Conservation (phyloP, 148 eudicot species). For the Nyssa sinensis region DNA sequence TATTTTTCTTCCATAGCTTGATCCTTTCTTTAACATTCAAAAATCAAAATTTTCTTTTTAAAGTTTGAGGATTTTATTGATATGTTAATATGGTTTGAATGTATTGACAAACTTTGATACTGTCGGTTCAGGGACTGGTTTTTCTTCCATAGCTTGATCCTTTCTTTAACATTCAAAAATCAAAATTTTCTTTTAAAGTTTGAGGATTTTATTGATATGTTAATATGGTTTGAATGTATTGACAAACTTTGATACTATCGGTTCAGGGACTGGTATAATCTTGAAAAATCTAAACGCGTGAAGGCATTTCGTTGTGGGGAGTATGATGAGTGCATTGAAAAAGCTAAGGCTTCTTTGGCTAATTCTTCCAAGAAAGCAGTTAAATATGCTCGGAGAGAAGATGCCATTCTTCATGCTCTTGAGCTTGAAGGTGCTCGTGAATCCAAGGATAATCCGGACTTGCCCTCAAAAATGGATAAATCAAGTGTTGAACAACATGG, state of each 20-base stretch:
- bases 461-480: slow-evolving; percentile 13
- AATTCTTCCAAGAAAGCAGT: slow-evolving; percentile 44
- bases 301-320: slow-evolving; percentile 90
- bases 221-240: background rate
- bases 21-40: background rate
- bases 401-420: slow-evolving; percentile 87
- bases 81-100: background rate
- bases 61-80: background rate
- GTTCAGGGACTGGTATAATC: slow-evolving; percentile 81
- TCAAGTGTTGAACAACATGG: slow-evolving; percentile 22
- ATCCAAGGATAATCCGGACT: slow-evolving; percentile 29
- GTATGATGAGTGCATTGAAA: slow-evolving; percentile 62
- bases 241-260: background rate
- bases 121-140: slow-evolving; percentile 55
- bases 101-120: background rate
- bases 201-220: background rate
- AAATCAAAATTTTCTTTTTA: background rate
- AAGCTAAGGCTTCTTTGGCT: slow-evolving; percentile 54
- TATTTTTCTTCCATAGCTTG: too few relatives aligned
- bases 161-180: background rate
- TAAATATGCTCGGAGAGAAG: slow-evolving; percentile 73
- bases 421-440: slow-evolving; percentile 61
- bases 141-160: too few relatives aligned
- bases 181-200: background rate
- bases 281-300: slow-evolving; percentile 62